Base-by-base conservation (phyloP, 2,329 filamentous ascomycete genomes). In the Dothistroma septosporum region DNA sequence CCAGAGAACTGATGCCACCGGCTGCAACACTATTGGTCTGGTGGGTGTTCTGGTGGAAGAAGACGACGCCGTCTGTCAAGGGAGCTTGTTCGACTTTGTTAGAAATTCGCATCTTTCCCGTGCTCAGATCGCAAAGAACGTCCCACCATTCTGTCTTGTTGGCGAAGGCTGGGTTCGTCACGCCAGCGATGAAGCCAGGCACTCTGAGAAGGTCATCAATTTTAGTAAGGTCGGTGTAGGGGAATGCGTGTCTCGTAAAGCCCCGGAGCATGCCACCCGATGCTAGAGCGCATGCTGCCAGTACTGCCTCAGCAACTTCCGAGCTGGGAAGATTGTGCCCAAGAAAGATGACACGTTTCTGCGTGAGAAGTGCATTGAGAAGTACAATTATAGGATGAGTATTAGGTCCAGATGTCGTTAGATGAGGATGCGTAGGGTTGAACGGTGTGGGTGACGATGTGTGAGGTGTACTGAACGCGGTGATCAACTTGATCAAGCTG, bases 91-190 rank as follows among this genome's bases (percentile, higher is more conserved):
- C 93, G 66, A 97, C 92, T 69, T 87, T 88, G 73, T 85, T 91
- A 71, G 91, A 96, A 70, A 99, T 97, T 76, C 94, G 96, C 81
- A 99, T 92, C 48, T 92, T 87, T 10, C 94, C 94, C 1, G 88
- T 93, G 0, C 92, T 89, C 47, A 99, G 80, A 75, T 99, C 94
- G 75, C 94, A 99, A 12, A 99, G 82, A 10, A 99, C 78, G 76
- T 99, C 94, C 94, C 94, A 99, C 94, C 94, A 99, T 73, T 97
- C 92, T 0, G 90, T 90, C 71, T 97, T 93, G 71, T 92, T 86
- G 63, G 93, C 92, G 74, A 99, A 99, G 0, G 92, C 93, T 6
- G 94, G 94, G 72, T 99, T 99, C 1, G 93, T 99, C 46, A 99
- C 94, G 60, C 94, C 94, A 2, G 94, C 94, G 69, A 99, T 96